These are phyloP conservation scores for Coprinopsis marcescibilis DNA, from an alignment of 768 basidiomycete species.

Conservation along the genomic window DNA sequence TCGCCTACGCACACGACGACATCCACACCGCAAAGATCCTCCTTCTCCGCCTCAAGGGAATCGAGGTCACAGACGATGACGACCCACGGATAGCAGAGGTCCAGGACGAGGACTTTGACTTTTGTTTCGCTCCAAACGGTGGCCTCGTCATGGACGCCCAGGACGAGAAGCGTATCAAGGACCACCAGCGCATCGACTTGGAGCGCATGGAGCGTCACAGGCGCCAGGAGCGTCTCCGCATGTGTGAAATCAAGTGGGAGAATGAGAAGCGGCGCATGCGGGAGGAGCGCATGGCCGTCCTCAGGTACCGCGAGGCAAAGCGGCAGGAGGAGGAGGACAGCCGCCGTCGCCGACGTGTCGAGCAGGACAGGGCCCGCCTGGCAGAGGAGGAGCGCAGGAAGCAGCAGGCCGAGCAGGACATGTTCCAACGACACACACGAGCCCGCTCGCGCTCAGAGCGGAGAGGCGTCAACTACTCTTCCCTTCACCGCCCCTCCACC, in stretches of 20 bases:
- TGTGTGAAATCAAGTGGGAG: constrained; percentile 45
- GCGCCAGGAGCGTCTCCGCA: constrained; percentile 35
- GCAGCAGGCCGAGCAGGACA: not conserved
- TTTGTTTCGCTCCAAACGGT: constrained; percentile 39
- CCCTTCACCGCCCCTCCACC: constrained; percentile 9
- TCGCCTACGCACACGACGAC: constrained; percentile 63
- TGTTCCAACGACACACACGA: constrained; percentile 5
- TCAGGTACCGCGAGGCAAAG: constrained; percentile 26
- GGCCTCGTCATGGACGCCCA: constrained; percentile 35
- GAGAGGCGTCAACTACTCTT: constrained; percentile 16
- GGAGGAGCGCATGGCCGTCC: constrained; percentile 29
- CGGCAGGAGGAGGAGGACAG: constrained; percentile 22
- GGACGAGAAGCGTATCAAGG: constrained; percentile 31
- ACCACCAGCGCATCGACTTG: constrained; percentile 32
- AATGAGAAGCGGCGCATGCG: constrained; percentile 38
- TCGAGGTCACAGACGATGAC: constrained; percentile 51
- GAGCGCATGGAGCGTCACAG: constrained; percentile 29
- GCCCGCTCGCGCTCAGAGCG: constrained; percentile 7
- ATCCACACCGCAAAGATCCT: constrained; percentile 62
- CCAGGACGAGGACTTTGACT: constrained; percentile 46
- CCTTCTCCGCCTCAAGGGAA: constrained; percentile 56
- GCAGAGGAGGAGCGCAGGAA: constrained; percentile 23
- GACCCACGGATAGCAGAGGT: constrained; percentile 63
- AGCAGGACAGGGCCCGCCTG: too few relatives aligned
- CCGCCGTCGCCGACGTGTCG: constrained; percentile 19